Base-by-base conservation (phyloP, 1,284 basidiomycete genomes). In the Erythrobasidium hasegawianum region DNA sequence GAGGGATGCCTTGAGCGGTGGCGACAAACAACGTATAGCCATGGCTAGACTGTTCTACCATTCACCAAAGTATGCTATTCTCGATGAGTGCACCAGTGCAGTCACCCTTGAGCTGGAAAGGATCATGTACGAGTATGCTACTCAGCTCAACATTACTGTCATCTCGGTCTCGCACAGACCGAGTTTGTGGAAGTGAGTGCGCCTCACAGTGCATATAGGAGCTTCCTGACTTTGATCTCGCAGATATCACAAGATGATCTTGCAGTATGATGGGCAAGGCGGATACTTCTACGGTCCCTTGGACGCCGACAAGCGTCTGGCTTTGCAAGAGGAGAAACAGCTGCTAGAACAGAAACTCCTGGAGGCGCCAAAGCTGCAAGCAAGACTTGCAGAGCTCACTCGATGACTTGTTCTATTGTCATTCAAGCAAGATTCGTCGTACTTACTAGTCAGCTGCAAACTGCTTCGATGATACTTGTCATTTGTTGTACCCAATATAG, bases 1-100 rank as follows among this genome's bases (percentile, higher is more conserved):
- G 95, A 83, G 90, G 68, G 93, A 96, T 77, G 86, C 90, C 0
- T 80, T 98, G 38, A 91, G 88, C 71, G 94, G 77, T 1, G 81
- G 81, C 7, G 82, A 83, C 74, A 83, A 83, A 75, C 82, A 83
- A 76, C 74, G 95, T 77, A 89, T 98, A 69, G 95, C 95, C 0
- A 97, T 96, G 92, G 94, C 93, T 5, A 81, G 95, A 69, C 78
- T 98, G 71, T 98, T 97, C 78, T 98, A 97, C 78, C 95, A 98
- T 77, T 82, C 83, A 70, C 95, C 95, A 18, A 93, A 92, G 89
- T 97, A 95, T 73, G 95, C 94, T 3, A 93, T 98, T 61, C 81
- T 97, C 49, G 95, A 97, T 75, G 95, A 98, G 77, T 95, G 93
- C 70, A 97, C 95, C 1, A 90, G 87, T 11, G 86, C 95, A 0